Evolutionary conservation across 805 yeast genomes (phyloP).

Genomic region (Ogataea pignaliae): DNA sequence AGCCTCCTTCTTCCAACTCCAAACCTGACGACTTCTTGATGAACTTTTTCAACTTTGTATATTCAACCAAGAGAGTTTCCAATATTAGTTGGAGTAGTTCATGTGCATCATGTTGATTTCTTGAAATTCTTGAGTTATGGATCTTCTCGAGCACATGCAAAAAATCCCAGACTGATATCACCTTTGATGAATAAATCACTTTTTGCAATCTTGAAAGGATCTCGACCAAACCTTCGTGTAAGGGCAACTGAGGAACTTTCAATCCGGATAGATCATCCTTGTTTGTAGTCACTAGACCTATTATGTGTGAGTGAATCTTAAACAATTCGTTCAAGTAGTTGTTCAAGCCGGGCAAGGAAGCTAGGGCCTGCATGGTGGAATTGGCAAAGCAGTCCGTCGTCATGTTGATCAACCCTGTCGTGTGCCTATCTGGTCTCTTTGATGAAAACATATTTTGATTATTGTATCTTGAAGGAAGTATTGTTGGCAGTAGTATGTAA

Average conservation of each 20-base stretch:
- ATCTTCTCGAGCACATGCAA: slow-evolving; percentile 67
- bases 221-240: slow-evolving; percentile 55
- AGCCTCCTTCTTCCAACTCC: slow-evolving; percentile 38
- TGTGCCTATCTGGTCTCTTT: slow-evolving; percentile 61
- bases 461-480: slow-evolving; percentile 8
- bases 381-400: slow-evolving; percentile 93
- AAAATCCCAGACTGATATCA: slow-evolving; percentile 75
- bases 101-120: slow-evolving; percentile 92
- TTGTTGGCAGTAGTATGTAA: slow-evolving; percentile 15
- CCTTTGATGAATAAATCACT: slow-evolving; percentile 47
- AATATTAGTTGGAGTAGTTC: slow-evolving; percentile 79
- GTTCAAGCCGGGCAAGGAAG: slow-evolving; percentile 56
- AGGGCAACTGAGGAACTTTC: slow-evolving; percentile 37
- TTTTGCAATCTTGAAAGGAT: slow-evolving; percentile 57
- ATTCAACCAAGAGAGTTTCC: slow-evolving; percentile 73
- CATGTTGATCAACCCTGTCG: slow-evolving; percentile 79
- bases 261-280: not conserved
- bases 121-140: slow-evolving; percentile 68
- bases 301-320: slow-evolving; percentile 15
- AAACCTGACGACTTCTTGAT: slow-evolving; percentile 36
- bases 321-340: slow-evolving; percentile 47
- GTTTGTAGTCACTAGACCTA: not conserved
- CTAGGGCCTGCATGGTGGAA: slow-evolving; percentile 76
- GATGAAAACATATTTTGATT: slow-evolving; percentile 13
- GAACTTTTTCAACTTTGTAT: slow-evolving; percentile 36